Conservation (phyloP, 345 rosid species). For the Hibiscus mutabilis region DNA sequence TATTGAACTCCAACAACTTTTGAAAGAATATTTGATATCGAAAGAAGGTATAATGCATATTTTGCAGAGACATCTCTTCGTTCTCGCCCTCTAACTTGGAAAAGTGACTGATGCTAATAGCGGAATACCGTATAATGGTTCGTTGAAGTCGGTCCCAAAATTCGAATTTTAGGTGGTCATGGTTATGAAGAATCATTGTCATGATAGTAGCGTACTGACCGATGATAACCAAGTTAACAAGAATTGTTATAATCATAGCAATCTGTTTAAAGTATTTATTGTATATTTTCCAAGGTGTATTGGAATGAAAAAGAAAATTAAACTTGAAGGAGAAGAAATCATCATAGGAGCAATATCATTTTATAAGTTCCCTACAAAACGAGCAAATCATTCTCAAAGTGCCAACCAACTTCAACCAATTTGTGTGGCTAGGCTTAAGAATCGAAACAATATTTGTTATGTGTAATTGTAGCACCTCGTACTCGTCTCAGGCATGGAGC, state of each 20-base stretch:
- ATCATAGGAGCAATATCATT: conserved; percentile 2
- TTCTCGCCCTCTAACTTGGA: background rate
- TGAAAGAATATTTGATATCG: conserved; percentile 26
- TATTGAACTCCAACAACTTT: conserved; percentile 30
- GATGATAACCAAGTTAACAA: background rate
- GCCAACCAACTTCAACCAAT: background rate
- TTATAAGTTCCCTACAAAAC: background rate
- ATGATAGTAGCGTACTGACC: no score
- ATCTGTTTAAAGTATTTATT: background rate
- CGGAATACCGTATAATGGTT: background rate
- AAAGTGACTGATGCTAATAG: conserved; percentile 14
- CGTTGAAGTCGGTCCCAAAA: background rate
- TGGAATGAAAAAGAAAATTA: background rate
- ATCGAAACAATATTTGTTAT: background rate
- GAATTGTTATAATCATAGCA: background rate
- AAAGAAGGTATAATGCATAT: conserved; percentile 25
- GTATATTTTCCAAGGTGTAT: background rate
- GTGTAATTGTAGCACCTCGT: no score
- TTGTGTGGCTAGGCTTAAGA: background rate
- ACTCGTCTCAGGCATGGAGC: no score
- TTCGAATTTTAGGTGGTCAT: background rate
- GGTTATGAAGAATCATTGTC: no score
- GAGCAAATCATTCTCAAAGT: background rate
- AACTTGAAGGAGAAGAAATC: background rate
- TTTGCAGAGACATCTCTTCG: conserved; percentile 13